phyloP scores from a whole-genome alignment of 148 eudicot species.

The Fallopia convolvulus region DNA sequence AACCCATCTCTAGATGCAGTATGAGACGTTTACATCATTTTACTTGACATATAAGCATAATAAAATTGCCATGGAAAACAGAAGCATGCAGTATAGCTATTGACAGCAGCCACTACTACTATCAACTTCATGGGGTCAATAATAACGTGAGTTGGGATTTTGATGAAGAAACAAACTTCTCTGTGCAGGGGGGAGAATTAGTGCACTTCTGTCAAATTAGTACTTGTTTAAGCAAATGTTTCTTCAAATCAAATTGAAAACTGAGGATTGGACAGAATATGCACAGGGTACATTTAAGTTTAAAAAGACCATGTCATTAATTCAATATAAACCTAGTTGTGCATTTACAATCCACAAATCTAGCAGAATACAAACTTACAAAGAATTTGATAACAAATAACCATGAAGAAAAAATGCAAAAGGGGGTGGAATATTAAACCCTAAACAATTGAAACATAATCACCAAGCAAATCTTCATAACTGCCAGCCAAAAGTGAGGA shows the following conservation, averaged over 20 bases:
- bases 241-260: background rate
- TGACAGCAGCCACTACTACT: no score
- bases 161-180: background rate
- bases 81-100: background rate
- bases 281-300: background rate
- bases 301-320: background rate
- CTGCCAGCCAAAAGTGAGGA: slow-evolving; percentile 62
- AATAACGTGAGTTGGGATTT: no score
- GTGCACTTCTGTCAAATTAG: no score
- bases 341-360: background rate
- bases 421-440: no score
- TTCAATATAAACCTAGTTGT: background rate
- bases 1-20: no score
- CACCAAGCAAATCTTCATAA: slow-evolving; percentile 92
- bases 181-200: no score
- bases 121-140: background rate
- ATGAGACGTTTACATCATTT: background rate
- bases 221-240: background rate
- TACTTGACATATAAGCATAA: background rate
- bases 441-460: no score
- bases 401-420: no score
- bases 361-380: background rate
- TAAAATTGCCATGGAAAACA: background rate
- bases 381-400: background rate
- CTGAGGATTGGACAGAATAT: background rate